phyloP scores from a whole-genome alignment of 2,329 filamentous ascomycete species.

The Rhytidhysteron rufulum region DNA sequence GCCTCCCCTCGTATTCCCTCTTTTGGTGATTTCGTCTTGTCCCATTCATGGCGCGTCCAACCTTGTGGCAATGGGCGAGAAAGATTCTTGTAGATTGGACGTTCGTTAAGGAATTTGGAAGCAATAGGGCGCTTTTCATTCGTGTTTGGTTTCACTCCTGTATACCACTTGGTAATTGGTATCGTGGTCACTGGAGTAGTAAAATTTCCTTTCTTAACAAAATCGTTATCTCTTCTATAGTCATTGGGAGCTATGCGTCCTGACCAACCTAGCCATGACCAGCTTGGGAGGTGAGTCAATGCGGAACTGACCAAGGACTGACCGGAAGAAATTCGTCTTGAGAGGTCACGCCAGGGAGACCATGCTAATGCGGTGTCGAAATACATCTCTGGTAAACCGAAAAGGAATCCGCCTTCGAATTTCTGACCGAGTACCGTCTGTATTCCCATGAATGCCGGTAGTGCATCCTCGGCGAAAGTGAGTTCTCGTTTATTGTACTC shows the following conservation, averaged over 20 bases:
- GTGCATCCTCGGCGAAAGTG: conserved; percentile 15
- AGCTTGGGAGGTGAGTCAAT: not conserved
- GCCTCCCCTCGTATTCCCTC: too few relatives aligned
- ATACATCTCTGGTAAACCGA: conserved; percentile 14
- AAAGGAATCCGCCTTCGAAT: conserved; percentile 14
- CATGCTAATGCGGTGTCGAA: conserved; percentile 18
- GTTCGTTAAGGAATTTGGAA: too few relatives aligned
- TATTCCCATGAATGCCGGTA: conserved; percentile 15
- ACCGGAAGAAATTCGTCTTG: not conserved
- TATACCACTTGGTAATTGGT: too few relatives aligned
- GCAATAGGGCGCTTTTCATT: too few relatives aligned
- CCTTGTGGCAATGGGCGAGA: too few relatives aligned
- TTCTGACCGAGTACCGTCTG: conserved; percentile 7
- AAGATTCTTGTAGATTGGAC: too few relatives aligned
- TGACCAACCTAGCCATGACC: conserved; percentile 1
- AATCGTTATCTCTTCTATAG: too few relatives aligned
- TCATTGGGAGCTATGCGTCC: not conserved
- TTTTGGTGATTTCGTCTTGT: too few relatives aligned
- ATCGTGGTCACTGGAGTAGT: too few relatives aligned
- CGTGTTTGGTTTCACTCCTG: too few relatives aligned
- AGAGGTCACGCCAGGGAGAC: conserved; percentile 6
- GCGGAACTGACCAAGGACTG: not conserved
- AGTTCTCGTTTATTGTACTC: conserved; percentile 11
- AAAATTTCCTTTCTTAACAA: too few relatives aligned
- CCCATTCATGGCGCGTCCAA: too few relatives aligned